phyloP scores from a whole-genome alignment of 495 filamentous ascomycete species.

The Acidiella bohemica region DNA sequence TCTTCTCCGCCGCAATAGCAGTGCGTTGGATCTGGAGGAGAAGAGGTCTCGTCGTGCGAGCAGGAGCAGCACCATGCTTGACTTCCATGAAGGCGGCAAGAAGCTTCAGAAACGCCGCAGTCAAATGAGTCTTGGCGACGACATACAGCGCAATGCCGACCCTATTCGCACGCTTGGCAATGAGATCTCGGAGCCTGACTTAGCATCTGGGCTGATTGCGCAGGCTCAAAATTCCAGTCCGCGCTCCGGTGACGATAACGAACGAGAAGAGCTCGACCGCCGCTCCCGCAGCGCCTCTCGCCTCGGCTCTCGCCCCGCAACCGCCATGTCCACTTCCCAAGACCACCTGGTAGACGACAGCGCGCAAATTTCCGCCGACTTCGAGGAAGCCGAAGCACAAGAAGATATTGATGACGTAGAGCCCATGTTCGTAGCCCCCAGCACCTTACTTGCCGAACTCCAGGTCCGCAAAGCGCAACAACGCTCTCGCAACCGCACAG shows the following conservation, averaged over 20 bases:
- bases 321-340: conserved; percentile 1
- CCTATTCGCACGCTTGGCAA: neutral
- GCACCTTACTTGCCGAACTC: conserved; percentile 82
- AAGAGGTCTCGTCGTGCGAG: conserved; percentile 22
- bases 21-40: conserved; percentile 23
- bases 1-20: conserved; percentile 15
- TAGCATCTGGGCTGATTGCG: conserved; percentile 2
- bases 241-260: neutral
- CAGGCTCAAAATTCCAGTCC: neutral
- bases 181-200: conserved; percentile 3
- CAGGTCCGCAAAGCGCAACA: conserved; percentile 78
- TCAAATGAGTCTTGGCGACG: conserved; percentile 16
- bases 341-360: conserved; percentile 30
- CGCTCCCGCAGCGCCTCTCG: no score
- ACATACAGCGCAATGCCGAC: conserved; percentile 14
- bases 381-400: conserved; percentile 21
- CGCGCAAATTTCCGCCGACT: conserved; percentile 33
- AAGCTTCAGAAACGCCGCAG: conserved; percentile 27
- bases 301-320: conserved; percentile 2
- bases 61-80: conserved; percentile 8
- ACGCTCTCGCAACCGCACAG: conserved; percentile 58
- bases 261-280: neutral
- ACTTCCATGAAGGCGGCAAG: conserved; percentile 17
- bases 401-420: conserved; percentile 26
- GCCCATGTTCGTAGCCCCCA: conserved; percentile 54